phyloP scores from a whole-genome alignment of 257 asterid genomes.

The Capsicum baccatum region DNA sequence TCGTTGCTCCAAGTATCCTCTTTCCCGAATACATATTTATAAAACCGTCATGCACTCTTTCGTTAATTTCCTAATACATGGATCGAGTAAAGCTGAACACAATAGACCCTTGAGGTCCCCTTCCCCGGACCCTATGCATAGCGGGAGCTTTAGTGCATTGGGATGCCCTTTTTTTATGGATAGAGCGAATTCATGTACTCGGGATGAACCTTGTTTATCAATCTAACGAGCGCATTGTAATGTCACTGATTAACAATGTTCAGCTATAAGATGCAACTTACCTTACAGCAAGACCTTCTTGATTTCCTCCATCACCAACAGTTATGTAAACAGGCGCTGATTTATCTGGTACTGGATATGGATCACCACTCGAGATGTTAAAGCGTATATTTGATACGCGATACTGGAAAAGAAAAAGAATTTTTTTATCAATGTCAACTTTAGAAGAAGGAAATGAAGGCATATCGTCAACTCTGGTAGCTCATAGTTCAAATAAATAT shows the following conservation, averaged over 20 bases:
- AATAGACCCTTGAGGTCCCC: no score
- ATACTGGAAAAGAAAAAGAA: slow-evolving; percentile 56
- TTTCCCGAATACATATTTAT: no score
- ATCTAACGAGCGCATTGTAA: neutral
- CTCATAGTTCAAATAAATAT: neutral
- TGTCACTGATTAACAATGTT: neutral
- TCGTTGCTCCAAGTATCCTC: neutral
- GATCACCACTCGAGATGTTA: slow-evolving; percentile 55
- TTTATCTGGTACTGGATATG: slow-evolving; percentile 72
- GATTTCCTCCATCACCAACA: slow-evolving; percentile 99
- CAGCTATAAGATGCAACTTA: slow-evolving; percentile 24
- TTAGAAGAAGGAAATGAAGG: neutral
- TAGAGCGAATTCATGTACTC: neutral
- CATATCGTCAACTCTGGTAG: neutral
- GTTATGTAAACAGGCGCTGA: slow-evolving; percentile 93
- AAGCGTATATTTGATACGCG: slow-evolving; percentile 76
- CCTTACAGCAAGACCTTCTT: slow-evolving; percentile 95
- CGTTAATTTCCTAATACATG: neutral
- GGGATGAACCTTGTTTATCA: neutral
- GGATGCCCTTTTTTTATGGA: neutral
- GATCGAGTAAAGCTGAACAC: neutral
- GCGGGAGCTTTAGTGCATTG: no score
- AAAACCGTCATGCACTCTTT: no score
- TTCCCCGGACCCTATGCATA: no score
- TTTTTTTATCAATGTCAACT: neutral